Percentiles rank a stretch among this genome's conserved stretches.
Conservation (phyloP, 2,329 filamentous ascomycete genomes). For the Drechslerella dactyloides region DNA sequence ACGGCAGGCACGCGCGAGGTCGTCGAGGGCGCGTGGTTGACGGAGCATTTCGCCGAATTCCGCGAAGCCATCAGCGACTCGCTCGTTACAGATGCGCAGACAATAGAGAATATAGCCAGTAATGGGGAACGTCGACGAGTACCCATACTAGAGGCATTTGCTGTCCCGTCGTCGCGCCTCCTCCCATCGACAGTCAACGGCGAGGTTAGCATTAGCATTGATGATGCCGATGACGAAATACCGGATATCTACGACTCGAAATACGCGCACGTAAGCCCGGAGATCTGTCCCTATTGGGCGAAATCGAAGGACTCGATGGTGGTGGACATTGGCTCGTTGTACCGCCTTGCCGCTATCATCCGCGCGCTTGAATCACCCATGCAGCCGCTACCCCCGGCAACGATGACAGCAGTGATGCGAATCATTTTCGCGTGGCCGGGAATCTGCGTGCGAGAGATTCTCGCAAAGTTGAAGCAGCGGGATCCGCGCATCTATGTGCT, state of each 20-base stretch:
- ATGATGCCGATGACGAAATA: background rate
- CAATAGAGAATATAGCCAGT: background rate
- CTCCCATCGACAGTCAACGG: background rate
- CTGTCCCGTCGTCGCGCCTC: conserved; percentile 51
- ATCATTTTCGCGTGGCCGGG: conserved; percentile 37
- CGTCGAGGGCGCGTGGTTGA: conserved; percentile 13
- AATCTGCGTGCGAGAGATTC: conserved; percentile 11
- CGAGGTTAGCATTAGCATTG: conserved; percentile 27
- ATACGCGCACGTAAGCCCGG: conserved; percentile 17
- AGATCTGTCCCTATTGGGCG: conserved; percentile 23
- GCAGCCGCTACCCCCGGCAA: background rate
- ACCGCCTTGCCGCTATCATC: conserved; percentile 21
- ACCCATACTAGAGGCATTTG: conserved; percentile 39
- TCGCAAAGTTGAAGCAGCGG: conserved; percentile 16
- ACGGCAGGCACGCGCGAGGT: conserved; percentile 32
- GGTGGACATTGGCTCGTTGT: conserved; percentile 21
- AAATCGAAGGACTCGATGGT: conserved; percentile 18
- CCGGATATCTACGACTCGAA: conserved; percentile 22
- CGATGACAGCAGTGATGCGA: conserved; percentile 23
- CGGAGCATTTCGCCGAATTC: conserved; percentile 20
- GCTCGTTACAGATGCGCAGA: conserved; percentile 9
- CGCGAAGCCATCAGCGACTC: conserved; percentile 23
- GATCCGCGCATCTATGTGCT: conserved; percentile 38
- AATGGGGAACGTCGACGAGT: background rate
- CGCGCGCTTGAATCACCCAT: conserved; percentile 1